phyloP scores from a whole-genome alignment of 2,329 filamentous ascomycete genomes.

The Alternaria panax region DNA sequence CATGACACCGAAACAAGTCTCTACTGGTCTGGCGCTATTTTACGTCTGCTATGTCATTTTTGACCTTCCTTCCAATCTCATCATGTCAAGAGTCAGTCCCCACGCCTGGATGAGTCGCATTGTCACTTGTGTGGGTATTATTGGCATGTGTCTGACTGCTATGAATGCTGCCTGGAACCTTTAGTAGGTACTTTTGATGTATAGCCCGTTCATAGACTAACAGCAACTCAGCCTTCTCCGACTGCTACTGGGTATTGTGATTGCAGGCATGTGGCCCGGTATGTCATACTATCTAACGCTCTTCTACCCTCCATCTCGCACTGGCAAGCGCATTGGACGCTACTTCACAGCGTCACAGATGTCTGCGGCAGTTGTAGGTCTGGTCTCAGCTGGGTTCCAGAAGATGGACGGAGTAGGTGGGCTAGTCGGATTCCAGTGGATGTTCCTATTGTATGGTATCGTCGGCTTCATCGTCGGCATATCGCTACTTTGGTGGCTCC shows the following conservation, averaged over 20 bases:
- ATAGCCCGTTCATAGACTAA: background rate
- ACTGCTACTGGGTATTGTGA: constrained; percentile 83
- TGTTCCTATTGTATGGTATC: constrained; percentile 89
- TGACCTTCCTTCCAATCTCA: constrained; percentile 84
- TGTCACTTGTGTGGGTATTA: constrained; percentile 83
- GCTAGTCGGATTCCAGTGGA: constrained; percentile 85
- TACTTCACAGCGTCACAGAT: constrained; percentile 91
- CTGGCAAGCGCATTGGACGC: constrained; percentile 84
- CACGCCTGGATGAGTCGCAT: constrained; percentile 93
- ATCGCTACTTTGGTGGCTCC: constrained; percentile 85
- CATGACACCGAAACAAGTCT: constrained; percentile 77
- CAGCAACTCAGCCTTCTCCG: constrained; percentile 67
- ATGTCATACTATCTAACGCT: constrained; percentile 93
- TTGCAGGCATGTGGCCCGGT: constrained; percentile 93
- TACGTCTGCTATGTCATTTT: constrained; percentile 93
- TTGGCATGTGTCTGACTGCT: constrained; percentile 83
- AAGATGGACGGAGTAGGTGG: constrained; percentile 82
- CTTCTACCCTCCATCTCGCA: constrained; percentile 87
- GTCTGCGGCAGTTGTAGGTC: constrained; percentile 85
- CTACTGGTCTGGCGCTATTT: constrained; percentile 84
- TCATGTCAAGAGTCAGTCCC: constrained; percentile 86
- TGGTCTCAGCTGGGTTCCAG: constrained; percentile 91
- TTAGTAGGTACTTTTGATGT: constrained; percentile 64
- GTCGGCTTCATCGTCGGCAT: constrained; percentile 76
- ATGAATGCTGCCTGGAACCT: constrained; percentile 85